Conservation (phyloP, 805 yeast genomes). For the Candida taoyuanica region DNA sequence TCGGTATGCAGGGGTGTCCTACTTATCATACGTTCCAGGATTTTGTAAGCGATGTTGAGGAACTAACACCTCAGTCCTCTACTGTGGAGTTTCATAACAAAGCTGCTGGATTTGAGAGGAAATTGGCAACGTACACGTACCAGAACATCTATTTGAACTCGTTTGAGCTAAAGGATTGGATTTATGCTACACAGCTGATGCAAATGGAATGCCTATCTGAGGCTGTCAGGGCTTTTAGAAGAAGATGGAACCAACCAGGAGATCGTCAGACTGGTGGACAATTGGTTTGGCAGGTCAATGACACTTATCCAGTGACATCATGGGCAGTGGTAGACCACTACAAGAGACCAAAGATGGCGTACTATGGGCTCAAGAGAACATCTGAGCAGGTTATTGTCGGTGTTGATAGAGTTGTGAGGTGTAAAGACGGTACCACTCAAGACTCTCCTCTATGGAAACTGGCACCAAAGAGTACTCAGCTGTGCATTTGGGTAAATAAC, state of each 20-base stretch:
- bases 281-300: constrained; percentile 51
- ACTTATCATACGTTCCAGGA: constrained; percentile 31
- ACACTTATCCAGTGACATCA: constrained; percentile 50
- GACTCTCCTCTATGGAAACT: constrained; percentile 8
- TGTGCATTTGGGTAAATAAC: constrained; percentile 16
- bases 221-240: constrained; percentile 44
- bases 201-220: constrained; percentile 46
- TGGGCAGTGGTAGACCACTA: constrained; percentile 45
- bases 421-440: constrained; percentile 14
- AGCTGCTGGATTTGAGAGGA: constrained; percentile 43
- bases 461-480: constrained; percentile 5
- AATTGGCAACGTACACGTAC: constrained; percentile 41
- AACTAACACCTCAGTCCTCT: constrained; percentile 41
- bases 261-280: constrained; percentile 40
- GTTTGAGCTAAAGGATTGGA: constrained; percentile 38
- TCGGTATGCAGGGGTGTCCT: constrained; percentile 50
- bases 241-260: constrained; percentile 38
- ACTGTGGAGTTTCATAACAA: constrained; percentile 45
- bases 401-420: constrained; percentile 14
- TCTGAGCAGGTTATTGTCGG: constrained; percentile 23
- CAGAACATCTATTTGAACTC: constrained; percentile 37
- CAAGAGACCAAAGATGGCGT: constrained; percentile 41
- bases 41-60: constrained; percentile 34
- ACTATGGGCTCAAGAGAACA: constrained; percentile 44
- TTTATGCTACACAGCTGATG: constrained; percentile 48